Conservation (phyloP, 1,284 basidiomycete species). For the Leccinum solheimii region DNA sequence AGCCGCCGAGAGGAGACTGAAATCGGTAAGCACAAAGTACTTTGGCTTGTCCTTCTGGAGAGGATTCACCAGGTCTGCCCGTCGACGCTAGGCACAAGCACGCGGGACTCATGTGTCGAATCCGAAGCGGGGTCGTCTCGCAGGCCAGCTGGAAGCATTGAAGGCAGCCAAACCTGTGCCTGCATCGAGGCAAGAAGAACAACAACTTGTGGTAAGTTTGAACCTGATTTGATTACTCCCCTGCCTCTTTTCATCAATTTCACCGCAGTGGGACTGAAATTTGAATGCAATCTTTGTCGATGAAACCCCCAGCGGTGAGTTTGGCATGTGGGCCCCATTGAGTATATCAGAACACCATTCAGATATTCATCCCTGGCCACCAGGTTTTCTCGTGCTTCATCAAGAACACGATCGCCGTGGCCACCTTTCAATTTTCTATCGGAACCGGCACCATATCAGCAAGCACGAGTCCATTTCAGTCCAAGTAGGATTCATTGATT, state of each 20-base stretch:
- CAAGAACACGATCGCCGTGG: conserved; percentile 33
- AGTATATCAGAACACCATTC: conserved; percentile 20
- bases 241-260: conserved; percentile 30
- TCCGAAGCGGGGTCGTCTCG: conserved; percentile 64
- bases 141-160: conserved; percentile 53
- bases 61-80: conserved; percentile 21
- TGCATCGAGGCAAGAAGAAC: conserved; percentile 49
- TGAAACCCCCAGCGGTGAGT: conserved; percentile 27
- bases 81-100: conserved; percentile 46
- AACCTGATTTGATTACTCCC: conserved; percentile 19
- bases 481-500: conserved; percentile 34
- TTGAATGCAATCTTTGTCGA: conserved; percentile 22
- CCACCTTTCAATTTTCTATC: conserved; percentile 33
- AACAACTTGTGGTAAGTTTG: conserved; percentile 60
- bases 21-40: conserved; percentile 49
- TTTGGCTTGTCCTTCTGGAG: conserved; percentile 13
- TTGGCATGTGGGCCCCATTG: conserved; percentile 17
- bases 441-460: conserved; percentile 34
- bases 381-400: conserved; percentile 39
- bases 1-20: conserved; percentile 66
- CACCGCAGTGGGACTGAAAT: conserved; percentile 34
- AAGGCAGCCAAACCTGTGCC: conserved; percentile 49
- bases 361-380: conserved; percentile 31
- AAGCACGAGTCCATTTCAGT: conserved; percentile 26
- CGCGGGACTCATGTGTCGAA: conserved; percentile 62